Evolutionary conservation across 108 stramenopile genomes (phyloP).

Genomic region (Cyclotella sp.): DNA sequence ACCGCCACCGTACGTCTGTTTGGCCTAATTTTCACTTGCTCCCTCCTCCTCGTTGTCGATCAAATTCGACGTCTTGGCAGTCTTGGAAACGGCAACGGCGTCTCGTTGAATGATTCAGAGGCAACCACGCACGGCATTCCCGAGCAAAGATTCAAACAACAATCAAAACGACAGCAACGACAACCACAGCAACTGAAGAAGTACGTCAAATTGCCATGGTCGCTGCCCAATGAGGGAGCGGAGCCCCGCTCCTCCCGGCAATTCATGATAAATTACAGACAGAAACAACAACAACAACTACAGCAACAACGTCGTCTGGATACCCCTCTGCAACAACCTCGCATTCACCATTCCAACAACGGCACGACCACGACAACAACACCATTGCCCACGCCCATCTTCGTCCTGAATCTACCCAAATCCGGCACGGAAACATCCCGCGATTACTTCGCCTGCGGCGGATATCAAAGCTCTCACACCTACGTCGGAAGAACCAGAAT

Average conservation of each 20-base stretch:
- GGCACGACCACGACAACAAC: background rate
- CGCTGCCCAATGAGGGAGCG: background rate
- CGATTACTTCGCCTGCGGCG: constrained; percentile 6
- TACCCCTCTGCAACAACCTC: background rate
- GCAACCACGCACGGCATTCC: background rate
- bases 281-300: background rate
- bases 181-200: background rate
- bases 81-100: background rate
- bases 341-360: background rate
- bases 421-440: constrained; percentile 1
- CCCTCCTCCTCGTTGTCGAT: background rate
- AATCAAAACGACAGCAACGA: background rate
- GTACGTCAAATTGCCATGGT: background rate
- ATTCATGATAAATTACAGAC: constrained; percentile 5
- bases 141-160: background rate
- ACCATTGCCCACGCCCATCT: constrained; percentile 1
- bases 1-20: background rate
- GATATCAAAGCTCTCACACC: constrained; percentile 8
- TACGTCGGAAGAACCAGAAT: background rate
- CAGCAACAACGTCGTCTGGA: background rate
- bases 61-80: background rate
- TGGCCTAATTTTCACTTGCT: background rate
- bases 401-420: constrained; percentile 18
- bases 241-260: background rate
- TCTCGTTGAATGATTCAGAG: background rate